Conservation (phyloP, 2,329 filamentous ascomycete species). For the Fusarium chlamydosporum region DNA sequence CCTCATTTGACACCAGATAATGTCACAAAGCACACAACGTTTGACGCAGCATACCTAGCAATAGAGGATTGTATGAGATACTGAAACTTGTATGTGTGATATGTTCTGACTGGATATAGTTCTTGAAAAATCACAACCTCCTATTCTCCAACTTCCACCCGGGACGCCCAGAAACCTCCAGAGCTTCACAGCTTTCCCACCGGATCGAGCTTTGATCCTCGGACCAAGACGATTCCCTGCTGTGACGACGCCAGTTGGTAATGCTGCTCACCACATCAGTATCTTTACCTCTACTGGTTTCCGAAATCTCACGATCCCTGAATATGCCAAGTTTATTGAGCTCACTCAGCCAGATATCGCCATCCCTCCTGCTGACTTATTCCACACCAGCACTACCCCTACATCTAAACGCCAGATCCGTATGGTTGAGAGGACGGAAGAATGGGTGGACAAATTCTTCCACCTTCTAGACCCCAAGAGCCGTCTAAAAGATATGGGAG, state of each 20-base stretch:
- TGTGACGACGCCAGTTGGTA: conserved; percentile 77
- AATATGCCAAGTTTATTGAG: conserved; percentile 76
- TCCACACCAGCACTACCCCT: conserved; percentile 63
- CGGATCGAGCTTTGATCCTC: conserved; percentile 76
- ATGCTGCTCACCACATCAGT: conserved; percentile 78
- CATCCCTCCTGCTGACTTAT: conserved; percentile 81
- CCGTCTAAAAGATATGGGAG: conserved; percentile 48
- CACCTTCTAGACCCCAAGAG: conserved; percentile 51
- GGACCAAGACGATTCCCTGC: conserved; percentile 83
- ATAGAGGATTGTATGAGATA: conserved; percentile 88
- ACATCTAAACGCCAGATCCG: conserved; percentile 81
- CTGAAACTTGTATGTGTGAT: neutral
- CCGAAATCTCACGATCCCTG: conserved; percentile 74
- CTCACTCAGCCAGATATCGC: conserved; percentile 84
- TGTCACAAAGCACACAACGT: conserved; percentile 72
- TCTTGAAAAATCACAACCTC: conserved; percentile 67
- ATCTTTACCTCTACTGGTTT: conserved; percentile 92
- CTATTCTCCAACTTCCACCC: conserved; percentile 62
- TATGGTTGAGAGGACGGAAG: conserved; percentile 88
- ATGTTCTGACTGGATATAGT: conserved; percentile 57
- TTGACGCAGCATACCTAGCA: conserved; percentile 82
- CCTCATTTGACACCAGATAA: conserved; percentile 93
- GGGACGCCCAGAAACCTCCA: conserved; percentile 72
- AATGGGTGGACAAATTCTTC: conserved; percentile 81
- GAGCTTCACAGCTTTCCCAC: conserved; percentile 80